Base-by-base conservation (phyloP, 257 asterid genomes). In the Anisodus acutangulus region DNA sequence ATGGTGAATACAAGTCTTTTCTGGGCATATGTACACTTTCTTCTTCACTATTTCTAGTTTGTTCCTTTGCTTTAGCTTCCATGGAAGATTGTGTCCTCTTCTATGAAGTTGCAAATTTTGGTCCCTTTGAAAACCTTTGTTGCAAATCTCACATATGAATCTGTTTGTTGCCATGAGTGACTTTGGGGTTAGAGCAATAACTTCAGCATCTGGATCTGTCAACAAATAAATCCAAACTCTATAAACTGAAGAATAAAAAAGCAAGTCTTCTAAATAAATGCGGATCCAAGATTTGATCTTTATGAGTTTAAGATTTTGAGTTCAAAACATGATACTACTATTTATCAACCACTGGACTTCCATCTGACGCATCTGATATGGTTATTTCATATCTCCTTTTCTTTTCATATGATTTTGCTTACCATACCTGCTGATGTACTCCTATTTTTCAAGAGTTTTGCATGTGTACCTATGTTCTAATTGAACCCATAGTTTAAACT, bases 151-250 rank as follows among this genome's bases (percentile, higher is more conserved):
- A 37, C 99, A 95, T 8, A 95, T 8, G 89, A 95, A 95, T 76
- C 99, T 80, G 91, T 94, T 92, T 0, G 99, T 94, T 0, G 98
- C 99, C 99, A 93, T 95, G 1, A 95, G 93, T 7, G 97, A 88
- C 86, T 90, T 93, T 1, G 99, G 99, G 1, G 99, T 94, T 0
- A 95, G 92, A 0, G 97, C 98, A 4, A 95, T 89, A 9, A 95
- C 99, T 78, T 95, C 97, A 6, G 99, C 96, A 91, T 94, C 98
- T 79, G 99, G 99, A 95, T 95, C 99, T 95, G 39, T 72, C 63
- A 76, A 76, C 22, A 76, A 26, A 71, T 9, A 70, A 64, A 62
- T 19, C 22, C 22, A 22, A 9, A 62, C 39, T 62, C 39, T 9
- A 26, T 8, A 26, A 64, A 31, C 43, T 6, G 9, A 64, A 64